phyloP scores from a whole-genome alignment of 345 rosid genomes.

The Erodium maritimum region DNA sequence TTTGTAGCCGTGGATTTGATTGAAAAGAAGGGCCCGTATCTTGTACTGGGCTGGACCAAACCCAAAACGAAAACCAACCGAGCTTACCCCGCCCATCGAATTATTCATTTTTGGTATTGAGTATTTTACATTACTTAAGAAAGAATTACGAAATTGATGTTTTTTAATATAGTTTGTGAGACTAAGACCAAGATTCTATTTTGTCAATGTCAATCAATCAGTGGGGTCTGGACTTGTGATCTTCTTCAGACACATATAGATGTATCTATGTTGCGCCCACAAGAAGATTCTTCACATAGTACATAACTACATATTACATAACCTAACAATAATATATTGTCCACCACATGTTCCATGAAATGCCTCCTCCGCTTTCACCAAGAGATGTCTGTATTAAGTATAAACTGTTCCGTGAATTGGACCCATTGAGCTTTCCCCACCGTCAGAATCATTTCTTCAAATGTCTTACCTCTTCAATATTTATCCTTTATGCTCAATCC shows the following conservation, averaged over 20 bases:
- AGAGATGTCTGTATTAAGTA: background rate
- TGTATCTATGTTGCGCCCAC: constrained; percentile 14
- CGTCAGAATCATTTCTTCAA: no score
- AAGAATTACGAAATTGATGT: no score
- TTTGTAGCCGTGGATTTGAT: no score
- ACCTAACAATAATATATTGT: background rate
- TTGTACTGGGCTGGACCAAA: no score
- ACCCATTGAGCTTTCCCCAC: no score
- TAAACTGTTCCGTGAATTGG: background rate
- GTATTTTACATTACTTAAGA: constrained; percentile 14
- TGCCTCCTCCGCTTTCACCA: background rate
- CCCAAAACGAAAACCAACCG: no score
- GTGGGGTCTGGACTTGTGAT: constrained; percentile 10
- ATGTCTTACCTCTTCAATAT: no score
- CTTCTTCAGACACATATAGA: background rate
- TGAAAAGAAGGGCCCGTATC: no score
- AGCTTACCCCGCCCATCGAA: no score
- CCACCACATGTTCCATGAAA: background rate
- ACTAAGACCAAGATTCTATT: constrained; percentile 23
- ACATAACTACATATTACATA: no score
- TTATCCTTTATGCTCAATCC: background rate
- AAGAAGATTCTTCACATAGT: constrained; percentile 21
- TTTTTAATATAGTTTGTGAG: no score
- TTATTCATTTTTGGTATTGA: no score
- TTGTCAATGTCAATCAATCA: constrained; percentile 21